phyloP scores from a whole-genome alignment of 1,139 yeast genomes.

The Protomyces inouyei region DNA sequence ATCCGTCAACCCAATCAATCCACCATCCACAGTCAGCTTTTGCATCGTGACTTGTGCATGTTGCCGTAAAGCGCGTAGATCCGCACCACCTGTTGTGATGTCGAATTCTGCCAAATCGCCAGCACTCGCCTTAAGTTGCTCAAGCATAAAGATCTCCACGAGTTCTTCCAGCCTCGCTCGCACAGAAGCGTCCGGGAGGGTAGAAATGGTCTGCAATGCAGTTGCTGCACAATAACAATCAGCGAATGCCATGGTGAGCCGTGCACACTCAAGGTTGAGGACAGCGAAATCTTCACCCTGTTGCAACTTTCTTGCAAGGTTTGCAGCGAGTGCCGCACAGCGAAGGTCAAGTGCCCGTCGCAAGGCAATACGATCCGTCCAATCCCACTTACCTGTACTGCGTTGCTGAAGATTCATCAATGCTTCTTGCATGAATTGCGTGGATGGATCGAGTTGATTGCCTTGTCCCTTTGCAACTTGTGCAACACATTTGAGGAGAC shows the following conservation, averaged over 20 bases:
- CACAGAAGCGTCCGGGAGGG: background rate
- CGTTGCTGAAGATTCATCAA: background rate
- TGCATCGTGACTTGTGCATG: background rate
- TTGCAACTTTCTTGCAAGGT: background rate
- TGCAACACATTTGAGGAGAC: conserved; percentile 5
- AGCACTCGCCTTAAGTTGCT: background rate
- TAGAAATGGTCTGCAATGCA: background rate
- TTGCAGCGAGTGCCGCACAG: background rate
- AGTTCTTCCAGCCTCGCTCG: background rate
- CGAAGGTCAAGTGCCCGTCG: background rate
- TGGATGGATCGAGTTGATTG: conserved; percentile 1
- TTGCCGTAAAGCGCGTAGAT: background rate
- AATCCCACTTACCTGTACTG: background rate
- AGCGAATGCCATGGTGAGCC: conserved; percentile 15
- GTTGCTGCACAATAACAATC: conserved; percentile 3
- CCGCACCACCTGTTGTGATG: background rate
- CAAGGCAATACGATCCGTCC: background rate
- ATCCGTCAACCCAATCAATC: conserved; percentile 72
- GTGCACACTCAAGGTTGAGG: conserved; percentile 18
- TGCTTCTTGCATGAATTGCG: conserved; percentile 8
- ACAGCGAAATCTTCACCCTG: conserved; percentile 3
- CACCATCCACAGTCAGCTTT: conserved; percentile 32
- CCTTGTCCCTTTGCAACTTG: background rate
- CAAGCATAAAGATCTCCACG: conserved; percentile 5
- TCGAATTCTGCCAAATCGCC: conserved; percentile 15